These are phyloP conservation scores for Suillus hirtellus DNA, from an alignment of 768 basidiomycete genomes.

Conservation along the genomic window DNA sequence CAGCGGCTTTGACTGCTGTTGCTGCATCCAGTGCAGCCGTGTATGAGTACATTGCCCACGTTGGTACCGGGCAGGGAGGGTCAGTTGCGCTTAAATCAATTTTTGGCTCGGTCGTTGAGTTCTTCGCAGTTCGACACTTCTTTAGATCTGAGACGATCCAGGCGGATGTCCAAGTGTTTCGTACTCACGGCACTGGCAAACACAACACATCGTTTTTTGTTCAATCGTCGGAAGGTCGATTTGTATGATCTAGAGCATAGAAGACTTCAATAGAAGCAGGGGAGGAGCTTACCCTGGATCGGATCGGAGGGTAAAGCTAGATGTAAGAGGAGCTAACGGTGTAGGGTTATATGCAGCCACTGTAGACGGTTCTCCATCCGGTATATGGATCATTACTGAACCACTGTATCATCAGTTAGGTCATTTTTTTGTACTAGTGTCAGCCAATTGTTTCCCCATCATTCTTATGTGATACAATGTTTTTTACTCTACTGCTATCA, in stretches of 20 bases:
- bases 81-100: constrained; percentile 8
- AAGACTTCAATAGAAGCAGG: constrained; percentile 1
- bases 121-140: background rate
- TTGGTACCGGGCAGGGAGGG: constrained; percentile 19
- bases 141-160: background rate
- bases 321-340: background rate
- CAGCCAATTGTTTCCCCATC: background rate
- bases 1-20: constrained; percentile 28
- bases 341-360: background rate
- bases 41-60: constrained; percentile 27
- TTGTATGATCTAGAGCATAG: background rate
- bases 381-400: background rate
- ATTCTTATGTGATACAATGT: background rate
- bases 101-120: background rate
- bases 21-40: constrained; percentile 35
- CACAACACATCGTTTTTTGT: background rate
- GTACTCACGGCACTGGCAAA: background rate
- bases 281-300: background rate
- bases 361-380: background rate
- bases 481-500: background rate
- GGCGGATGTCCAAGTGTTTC: background rate
- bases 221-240: background rate
- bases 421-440: background rate
- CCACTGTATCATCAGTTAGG: background rate
- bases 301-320: background rate